Evolutionary conservation across 257 asterid genomes (phyloP).

Genomic region (Solanum chilense): DNA sequence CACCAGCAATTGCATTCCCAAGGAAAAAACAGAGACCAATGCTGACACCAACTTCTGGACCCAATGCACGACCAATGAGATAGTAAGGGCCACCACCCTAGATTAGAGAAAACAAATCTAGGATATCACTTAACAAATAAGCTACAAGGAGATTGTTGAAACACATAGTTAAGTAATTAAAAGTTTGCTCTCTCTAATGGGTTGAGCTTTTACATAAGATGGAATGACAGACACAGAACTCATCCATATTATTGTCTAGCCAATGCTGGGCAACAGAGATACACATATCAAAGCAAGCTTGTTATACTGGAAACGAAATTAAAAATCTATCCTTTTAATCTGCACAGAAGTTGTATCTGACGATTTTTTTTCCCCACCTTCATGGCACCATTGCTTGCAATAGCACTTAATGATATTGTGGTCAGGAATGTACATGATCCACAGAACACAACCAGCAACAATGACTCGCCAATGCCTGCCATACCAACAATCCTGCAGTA

Average conservation of each 20-base stretch:
- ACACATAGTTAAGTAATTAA: neutral
- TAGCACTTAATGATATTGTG: slow-evolving; percentile 91
- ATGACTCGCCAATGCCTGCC: slow-evolving; percentile 96
- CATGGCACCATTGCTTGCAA: slow-evolving; percentile 99
- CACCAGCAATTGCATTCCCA: slow-evolving; percentile 97
- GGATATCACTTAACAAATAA: neutral
- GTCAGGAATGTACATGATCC: slow-evolving; percentile 95
- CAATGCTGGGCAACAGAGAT: neutral
- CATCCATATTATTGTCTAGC: neutral
- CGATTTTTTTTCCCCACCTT: slow-evolving; percentile 36
- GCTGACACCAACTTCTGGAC: slow-evolving; percentile 99
- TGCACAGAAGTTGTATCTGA: neutral
- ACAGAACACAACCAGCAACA: slow-evolving; percentile 86
- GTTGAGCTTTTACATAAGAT: neutral
- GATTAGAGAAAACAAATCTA: slow-evolving; percentile 4
- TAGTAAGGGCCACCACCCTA: slow-evolving; percentile 99
- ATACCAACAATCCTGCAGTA: slow-evolving; percentile 92
- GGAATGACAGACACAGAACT: neutral
- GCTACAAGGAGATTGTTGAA: neutral
- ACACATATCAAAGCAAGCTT: neutral
- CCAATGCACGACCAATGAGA: slow-evolving; percentile 99
- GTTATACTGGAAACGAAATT: neutral
- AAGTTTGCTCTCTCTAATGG: neutral
- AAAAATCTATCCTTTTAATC: neutral
- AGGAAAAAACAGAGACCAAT: slow-evolving; percentile 97